phyloP scores from a whole-genome alignment of 1,139 yeast genomes.

The Tardiomyces depauwii region DNA sequence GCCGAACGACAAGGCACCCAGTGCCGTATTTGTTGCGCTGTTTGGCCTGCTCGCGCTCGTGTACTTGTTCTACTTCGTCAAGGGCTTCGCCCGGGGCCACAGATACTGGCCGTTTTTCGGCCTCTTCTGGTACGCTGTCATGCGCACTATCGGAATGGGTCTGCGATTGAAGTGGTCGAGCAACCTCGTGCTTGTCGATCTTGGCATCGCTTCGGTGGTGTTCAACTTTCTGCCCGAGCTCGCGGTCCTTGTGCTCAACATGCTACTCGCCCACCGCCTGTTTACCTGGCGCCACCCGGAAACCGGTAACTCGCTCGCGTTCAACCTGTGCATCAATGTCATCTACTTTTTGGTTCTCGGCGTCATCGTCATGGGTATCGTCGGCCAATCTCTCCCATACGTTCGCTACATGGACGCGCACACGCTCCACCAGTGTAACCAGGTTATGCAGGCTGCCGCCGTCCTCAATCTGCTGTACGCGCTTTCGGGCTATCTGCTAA shows the following conservation, averaged over 20 bases:
- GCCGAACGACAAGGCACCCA: slow-evolving; percentile 38
- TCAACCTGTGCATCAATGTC: slow-evolving; percentile 43
- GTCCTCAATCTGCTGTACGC: slow-evolving; percentile 50
- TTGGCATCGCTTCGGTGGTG: slow-evolving; percentile 52
- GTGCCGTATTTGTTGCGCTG: slow-evolving; percentile 45
- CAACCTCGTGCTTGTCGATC: slow-evolving; percentile 33
- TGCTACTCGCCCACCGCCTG: slow-evolving; percentile 63
- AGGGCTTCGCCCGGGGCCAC: slow-evolving; percentile 51
- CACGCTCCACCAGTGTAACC: slow-evolving; percentile 40
- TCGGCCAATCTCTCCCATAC: slow-evolving; percentile 57
- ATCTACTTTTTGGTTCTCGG: slow-evolving; percentile 46
- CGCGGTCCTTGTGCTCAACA: slow-evolving; percentile 43
- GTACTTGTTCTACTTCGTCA: slow-evolving; percentile 39
- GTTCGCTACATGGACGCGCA: slow-evolving; percentile 40
- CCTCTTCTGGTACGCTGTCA: slow-evolving; percentile 40
- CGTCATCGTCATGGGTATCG: slow-evolving; percentile 53
- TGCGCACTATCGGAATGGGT: slow-evolving; percentile 51
- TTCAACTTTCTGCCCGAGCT: slow-evolving; percentile 40
- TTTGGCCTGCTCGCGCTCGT: slow-evolving; percentile 39
- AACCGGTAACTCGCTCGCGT: slow-evolving; percentile 46
- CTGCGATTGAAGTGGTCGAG: slow-evolving; percentile 50
- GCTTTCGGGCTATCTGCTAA: slow-evolving; percentile 39
- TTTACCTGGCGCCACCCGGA: slow-evolving; percentile 81
- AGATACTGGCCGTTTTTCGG: slow-evolving; percentile 47
- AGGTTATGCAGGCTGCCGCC: slow-evolving; percentile 48